Conservation (phyloP, 2,329 filamentous ascomycete species). For the Grosmannia serpens region DNA sequence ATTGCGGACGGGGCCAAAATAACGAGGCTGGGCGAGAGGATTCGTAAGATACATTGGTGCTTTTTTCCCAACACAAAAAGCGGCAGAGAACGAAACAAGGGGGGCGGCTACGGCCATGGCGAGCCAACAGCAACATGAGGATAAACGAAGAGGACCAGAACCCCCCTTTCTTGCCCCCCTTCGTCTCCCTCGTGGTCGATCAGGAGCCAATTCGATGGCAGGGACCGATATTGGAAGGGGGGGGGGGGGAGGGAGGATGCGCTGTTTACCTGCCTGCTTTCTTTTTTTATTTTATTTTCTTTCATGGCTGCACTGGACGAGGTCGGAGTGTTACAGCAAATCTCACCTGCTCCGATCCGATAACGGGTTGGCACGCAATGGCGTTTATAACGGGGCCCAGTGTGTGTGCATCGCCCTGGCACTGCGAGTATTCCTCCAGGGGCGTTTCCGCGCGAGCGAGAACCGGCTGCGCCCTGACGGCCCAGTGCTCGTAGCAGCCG, state of each 20-base stretch:
- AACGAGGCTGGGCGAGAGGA: not conserved
- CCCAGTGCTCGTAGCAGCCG: not conserved
- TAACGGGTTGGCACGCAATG: not conserved
- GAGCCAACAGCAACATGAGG: too few species aligned
- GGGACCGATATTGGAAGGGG: too few species aligned
- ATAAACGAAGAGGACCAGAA: too few species aligned
- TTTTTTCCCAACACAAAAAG: not conserved
- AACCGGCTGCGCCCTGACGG: not conserved
- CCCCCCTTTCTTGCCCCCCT: too few species aligned
- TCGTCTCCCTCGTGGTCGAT: too few species aligned
- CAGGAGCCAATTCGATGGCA: too few species aligned
- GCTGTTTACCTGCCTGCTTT: not conserved
- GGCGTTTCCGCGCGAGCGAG: not conserved
- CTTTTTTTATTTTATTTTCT: not conserved
- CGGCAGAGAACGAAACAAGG: not conserved
- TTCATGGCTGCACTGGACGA: not conserved
- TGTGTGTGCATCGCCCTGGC: too few species aligned
- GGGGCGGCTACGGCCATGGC: not conserved
- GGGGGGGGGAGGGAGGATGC: too few species aligned
- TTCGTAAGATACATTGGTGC: not conserved
- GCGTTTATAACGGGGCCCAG: not conserved
- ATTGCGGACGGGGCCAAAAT: not conserved
- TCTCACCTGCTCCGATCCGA: not conserved
- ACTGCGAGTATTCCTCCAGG: too few species aligned
- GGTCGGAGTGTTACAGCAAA: not conserved